These are phyloP conservation scores for Ophiocordyceps australis DNA, from an alignment of 2,329 filamentous ascomycete genomes.

Conservation along the genomic window DNA sequence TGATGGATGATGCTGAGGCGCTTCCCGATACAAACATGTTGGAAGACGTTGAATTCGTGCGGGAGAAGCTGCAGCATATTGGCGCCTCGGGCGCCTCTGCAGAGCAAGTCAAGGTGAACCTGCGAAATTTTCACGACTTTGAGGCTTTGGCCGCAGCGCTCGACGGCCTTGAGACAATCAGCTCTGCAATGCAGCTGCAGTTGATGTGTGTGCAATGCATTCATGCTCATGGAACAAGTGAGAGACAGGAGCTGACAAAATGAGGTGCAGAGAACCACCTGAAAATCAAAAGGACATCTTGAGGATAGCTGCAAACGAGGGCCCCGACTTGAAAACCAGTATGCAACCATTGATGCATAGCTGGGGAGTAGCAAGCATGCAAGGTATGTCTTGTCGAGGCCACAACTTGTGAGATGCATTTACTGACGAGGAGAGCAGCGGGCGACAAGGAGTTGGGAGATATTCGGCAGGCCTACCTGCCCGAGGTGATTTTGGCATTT, in stretches of 20 bases:
- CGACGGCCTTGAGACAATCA: constrained; percentile 50
- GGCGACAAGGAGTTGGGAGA: constrained; percentile 42
- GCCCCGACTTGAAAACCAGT: constrained; percentile 33
- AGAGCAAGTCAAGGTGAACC: constrained; percentile 30
- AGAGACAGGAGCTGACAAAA: constrained; percentile 8
- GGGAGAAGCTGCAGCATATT: constrained; percentile 15
- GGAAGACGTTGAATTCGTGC: constrained; percentile 22
- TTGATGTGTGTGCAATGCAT: constrained; percentile 35
- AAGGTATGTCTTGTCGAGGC: constrained; percentile 24
- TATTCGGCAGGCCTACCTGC: constrained; percentile 64
- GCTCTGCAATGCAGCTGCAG: constrained; percentile 31
- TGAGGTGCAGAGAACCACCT: constrained; percentile 13
- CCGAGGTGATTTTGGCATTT: constrained; percentile 72
- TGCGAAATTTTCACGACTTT: constrained; percentile 47
- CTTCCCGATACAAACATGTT: too few relatives aligned
- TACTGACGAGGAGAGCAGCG: background rate
- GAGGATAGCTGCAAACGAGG: constrained; percentile 30
- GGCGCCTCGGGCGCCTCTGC: constrained; percentile 16
- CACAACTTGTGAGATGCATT: background rate
- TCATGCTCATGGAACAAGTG: too few relatives aligned
- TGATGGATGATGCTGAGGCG: too few relatives aligned
- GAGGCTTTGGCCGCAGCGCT: constrained; percentile 48
- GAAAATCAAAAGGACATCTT: constrained; percentile 32
- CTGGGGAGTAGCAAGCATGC: constrained; percentile 39
- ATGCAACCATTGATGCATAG: constrained; percentile 44